These are phyloP conservation scores for Penicillium expansum DNA, from an alignment of 2,329 filamentous ascomycete genomes.

Conservation along the genomic window DNA sequence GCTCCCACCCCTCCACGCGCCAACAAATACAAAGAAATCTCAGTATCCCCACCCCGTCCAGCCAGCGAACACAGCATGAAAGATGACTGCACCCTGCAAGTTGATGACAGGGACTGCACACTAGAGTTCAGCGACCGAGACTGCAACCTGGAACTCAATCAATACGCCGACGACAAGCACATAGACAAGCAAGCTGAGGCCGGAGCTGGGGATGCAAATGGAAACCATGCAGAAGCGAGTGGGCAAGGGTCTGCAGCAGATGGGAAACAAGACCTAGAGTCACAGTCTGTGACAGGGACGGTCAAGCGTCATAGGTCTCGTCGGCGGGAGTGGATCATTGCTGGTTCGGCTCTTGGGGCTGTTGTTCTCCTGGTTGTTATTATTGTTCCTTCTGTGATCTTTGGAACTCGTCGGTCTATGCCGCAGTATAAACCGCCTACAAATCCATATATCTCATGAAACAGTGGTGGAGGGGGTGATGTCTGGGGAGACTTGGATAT, in stretches of 20 bases:
- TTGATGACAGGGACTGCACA: slow-evolving; percentile 1
- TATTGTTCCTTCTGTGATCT: slow-evolving; percentile 9
- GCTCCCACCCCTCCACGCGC: background rate
- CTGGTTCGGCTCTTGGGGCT: background rate
- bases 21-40: slow-evolving; percentile 7
- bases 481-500: background rate
- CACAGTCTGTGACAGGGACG: slow-evolving; percentile 1
- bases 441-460: background rate
- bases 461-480: background rate
- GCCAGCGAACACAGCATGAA: background rate
- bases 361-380: slow-evolving; percentile 7
- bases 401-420: slow-evolving; percentile 1
- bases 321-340: slow-evolving; percentile 6
- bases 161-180: background rate
- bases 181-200: background rate
- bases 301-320: slow-evolving; percentile 1
- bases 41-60: background rate
- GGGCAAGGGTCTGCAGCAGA: background rate
- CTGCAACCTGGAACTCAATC: slow-evolving; percentile 3
- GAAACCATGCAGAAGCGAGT: background rate
- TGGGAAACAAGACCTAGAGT: background rate
- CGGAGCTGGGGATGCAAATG: background rate
- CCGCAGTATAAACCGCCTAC: background rate
- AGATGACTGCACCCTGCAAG: slow-evolving; percentile 1
- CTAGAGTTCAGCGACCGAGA: slow-evolving; percentile 1